Conservation (phyloP, 31 red algal genomes). For the Porphyra umbilicalis region DNA sequence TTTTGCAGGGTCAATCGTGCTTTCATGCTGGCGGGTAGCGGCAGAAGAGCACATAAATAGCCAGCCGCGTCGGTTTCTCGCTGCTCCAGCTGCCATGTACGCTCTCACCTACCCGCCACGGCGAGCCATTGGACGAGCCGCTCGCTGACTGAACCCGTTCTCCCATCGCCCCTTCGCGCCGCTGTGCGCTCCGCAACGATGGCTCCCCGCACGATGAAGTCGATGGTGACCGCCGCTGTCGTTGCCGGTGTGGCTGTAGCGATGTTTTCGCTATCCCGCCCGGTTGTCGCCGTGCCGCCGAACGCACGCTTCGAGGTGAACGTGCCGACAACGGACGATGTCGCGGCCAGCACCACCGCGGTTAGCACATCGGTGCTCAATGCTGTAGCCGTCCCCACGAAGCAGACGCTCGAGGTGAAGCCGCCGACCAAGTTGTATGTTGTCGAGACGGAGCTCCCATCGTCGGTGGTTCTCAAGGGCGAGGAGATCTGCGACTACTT, state of each 20-base stretch:
- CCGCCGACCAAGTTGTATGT: background rate
- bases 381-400: background rate
- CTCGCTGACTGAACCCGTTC: background rate
- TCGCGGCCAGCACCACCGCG: background rate
- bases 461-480: background rate
- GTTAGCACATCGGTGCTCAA: background rate
- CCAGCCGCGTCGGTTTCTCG: no score
- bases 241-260: background rate
- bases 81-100: background rate
- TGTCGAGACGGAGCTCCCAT: background rate
- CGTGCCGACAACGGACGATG: background rate
- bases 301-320: background rate
- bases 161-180: background rate
- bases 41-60: no score
- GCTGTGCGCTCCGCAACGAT: background rate
- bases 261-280: background rate
- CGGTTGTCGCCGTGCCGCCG: background rate
- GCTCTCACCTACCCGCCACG: background rate
- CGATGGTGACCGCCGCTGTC: background rate
- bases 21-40: no score
- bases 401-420: background rate
- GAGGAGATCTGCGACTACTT: constrained; percentile 1
- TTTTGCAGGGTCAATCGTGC: no score
- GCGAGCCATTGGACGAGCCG: background rate
- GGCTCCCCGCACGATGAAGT: background rate